A percentile compares a stretch with the other conserved stretches of the same genome.
Evolutionary conservation across 2,329 filamentous ascomycete species (phyloP).

Genomic region (Epichloe baconii): DNA sequence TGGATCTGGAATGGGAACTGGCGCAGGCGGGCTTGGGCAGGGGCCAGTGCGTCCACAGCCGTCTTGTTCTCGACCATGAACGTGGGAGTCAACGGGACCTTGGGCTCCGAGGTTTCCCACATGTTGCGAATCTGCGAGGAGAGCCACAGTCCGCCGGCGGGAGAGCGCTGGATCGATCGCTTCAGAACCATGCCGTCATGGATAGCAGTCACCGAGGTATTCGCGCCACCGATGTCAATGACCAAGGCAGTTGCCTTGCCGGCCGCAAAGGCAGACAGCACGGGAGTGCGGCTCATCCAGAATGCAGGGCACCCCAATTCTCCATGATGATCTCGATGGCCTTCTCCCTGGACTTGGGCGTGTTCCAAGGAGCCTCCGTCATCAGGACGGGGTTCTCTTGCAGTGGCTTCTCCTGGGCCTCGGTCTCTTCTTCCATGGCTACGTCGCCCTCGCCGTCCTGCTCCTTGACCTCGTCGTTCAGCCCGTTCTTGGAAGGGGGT

Average conservation of each 20-base stretch:
- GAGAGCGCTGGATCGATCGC: constrained; percentile 75
- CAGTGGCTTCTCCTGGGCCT: constrained; percentile 59
- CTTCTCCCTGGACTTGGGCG: constrained; percentile 77
- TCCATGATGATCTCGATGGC: constrained; percentile 95
- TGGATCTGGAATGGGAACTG: constrained; percentile 49
- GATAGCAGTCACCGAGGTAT: constrained; percentile 78
- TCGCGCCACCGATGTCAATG: constrained; percentile 80
- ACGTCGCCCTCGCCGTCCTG: constrained; percentile 50
- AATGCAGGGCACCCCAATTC: constrained; percentile 89
- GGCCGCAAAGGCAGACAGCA: constrained; percentile 80
- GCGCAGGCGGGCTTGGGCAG: constrained; percentile 63
- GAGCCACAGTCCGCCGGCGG: constrained; percentile 78
- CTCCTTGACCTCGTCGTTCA: constrained; percentile 54
- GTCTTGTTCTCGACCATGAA: constrained; percentile 82
- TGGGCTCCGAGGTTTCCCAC: constrained; percentile 56
- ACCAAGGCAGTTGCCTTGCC: constrained; percentile 90
- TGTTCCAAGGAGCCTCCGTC: constrained; percentile 91
- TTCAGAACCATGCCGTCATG: constrained; percentile 92
- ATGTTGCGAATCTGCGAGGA: constrained; percentile 76
- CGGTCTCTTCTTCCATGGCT: constrained; percentile 42
- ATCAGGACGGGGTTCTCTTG: constrained; percentile 84
- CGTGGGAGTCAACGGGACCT: constrained; percentile 66
- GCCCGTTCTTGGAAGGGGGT: constrained; percentile 62
- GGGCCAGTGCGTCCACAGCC: constrained; percentile 72
- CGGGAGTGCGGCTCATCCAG: constrained; percentile 79